Base-by-base conservation (phyloP, 1,139 yeast species). In the Debaryomyces singareniensis region DNA sequence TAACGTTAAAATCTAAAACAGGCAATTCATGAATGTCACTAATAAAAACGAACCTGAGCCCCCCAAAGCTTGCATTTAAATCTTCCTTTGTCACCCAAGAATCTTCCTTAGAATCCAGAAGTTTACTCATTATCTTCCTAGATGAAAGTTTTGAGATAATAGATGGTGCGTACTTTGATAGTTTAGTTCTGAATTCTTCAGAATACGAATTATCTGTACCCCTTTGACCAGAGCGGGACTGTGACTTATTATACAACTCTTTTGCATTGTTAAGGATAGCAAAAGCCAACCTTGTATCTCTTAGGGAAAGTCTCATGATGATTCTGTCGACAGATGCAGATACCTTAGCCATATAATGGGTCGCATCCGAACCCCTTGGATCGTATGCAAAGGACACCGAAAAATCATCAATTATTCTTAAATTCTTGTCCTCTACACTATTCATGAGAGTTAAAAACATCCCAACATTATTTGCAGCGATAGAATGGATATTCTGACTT, bases 21-120 rank as follows among this genome's bases (percentile, higher is more conserved):
- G 99, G 98, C 37, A 93, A 67, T 52, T 91, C 98, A 49, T 91
- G 95, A 28, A 86, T 81, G 53, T 86, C 94, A 44, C 97, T 98
- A 44, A 93, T 86, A 29, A 91, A 61, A 2, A 93, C 95, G 37
- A 91, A 61, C 39, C 98, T 69, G 37, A 86, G 51, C 0, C 98
- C 98, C 14, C 86, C 93, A 40, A 87, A 58, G 30, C 76, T 76
- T 1, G 82, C 82, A 29, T 58, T 66, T 33, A 91, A 55, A 29
- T 75, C 78, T 53, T 91, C 98, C 1, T 84, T 89, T 35, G 76
- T 73, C 5, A 85, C 55, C 1, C 75, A 47, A 1, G 72, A 59
- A 6, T 55, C 58, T 1, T 63, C 46, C 20, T 50, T 52, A 16
- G 27, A 33, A 4, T 33, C 20, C 4, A 11, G 15, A 4, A 20